Base-by-base conservation (phyloP, 257 asterid species). In the Phtheirospermum japonicum region DNA sequence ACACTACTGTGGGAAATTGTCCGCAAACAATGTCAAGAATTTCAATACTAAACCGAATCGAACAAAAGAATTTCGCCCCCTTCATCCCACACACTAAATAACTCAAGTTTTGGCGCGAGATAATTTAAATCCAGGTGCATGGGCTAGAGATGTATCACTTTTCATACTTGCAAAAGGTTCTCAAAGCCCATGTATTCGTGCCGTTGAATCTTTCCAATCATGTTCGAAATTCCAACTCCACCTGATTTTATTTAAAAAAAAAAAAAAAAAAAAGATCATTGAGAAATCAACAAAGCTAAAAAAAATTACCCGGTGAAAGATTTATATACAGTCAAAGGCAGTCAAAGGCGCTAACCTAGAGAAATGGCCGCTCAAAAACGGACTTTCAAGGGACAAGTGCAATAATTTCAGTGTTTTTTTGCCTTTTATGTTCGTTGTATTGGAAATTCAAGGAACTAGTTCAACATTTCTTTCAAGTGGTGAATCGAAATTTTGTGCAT, bases 111-210 rank as follows among this genome's bases (percentile, higher is more conserved):
- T 45, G 57, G 11, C 31, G 31, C 55, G 10, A 14, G 20, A 16
- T 17, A 16, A 46, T 55, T 17, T 28, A 9, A 34, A 23, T 26
- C 9, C 18, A 30, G 28, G 26, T 12, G 18, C 36, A 5, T 4
- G 51, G 9, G 17, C 11, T 6, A 10, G 30, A 17, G 7, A 9
- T 0, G 2, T 1, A 7, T 68, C 64, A 87, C 4, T 54, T 72
- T 0, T 66, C 77, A 39, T 88, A 90, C 87, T 84, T 85, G 96
- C 98, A 91, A 57, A 91, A n/a, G 76, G 79, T 86, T 77, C 68
- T 91, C 95, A 34, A 91, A 91, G 2, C 98, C 98, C 98, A 91
- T 88, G 86, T 91, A 91, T 39, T 91, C 92, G 13, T 81, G 72
- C 54, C 69, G 79, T 52, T 82, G 76, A 49, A 91, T 79, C 87